A percentile compares a stretch with the other conserved stretches of the same genome.
Evolutionary conservation across 1,284 basidiomycete species (phyloP).

Genomic region (Golubevia sp.): DNA sequence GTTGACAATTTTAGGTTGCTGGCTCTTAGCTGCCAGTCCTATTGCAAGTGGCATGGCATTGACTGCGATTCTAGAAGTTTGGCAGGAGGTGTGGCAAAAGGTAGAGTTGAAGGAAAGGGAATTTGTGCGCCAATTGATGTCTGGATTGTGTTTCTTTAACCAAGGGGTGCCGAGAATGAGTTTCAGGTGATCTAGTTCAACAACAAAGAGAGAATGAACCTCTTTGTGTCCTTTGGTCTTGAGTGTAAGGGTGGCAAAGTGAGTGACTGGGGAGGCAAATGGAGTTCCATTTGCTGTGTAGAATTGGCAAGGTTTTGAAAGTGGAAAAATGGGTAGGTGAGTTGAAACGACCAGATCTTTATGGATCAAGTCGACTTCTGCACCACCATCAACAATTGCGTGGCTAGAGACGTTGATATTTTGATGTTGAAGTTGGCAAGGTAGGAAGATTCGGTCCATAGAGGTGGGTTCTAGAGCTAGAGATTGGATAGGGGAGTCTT

Average conservation of each 20-base stretch:
- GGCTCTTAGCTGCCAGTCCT: too few species aligned
- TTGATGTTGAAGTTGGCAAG: not conserved
- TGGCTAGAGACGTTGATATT: constrained; percentile 3
- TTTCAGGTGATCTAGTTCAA: constrained; percentile 1
- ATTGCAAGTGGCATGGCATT: too few species aligned
- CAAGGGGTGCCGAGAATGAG: constrained; percentile 4
- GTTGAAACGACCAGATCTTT: not conserved
- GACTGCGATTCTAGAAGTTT: too few species aligned
- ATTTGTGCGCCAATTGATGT: constrained; percentile 9
- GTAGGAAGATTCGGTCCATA: not conserved
- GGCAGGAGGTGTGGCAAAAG: too few species aligned
- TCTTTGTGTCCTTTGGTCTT: constrained; percentile 1
- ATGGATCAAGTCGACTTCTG: constrained; percentile 5
- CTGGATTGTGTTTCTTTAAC: constrained; percentile 6
- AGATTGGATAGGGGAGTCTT: not conserved
- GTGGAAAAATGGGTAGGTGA: not conserved
- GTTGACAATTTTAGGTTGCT: too few species aligned
- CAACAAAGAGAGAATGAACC: not conserved
- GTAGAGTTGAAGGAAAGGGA: too few species aligned
- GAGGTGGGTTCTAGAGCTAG: not conserved
- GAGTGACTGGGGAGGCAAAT: constrained; percentile 4
- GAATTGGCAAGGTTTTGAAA: not conserved
- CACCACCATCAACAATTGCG: constrained; percentile 3
- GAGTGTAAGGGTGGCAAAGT: constrained; percentile 1
- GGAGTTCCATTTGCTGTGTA: constrained; percentile 1